These are phyloP conservation scores for Macrophomina tecta DNA, from an alignment of 2,329 filamentous ascomycete genomes.

Conservation along the genomic window DNA sequence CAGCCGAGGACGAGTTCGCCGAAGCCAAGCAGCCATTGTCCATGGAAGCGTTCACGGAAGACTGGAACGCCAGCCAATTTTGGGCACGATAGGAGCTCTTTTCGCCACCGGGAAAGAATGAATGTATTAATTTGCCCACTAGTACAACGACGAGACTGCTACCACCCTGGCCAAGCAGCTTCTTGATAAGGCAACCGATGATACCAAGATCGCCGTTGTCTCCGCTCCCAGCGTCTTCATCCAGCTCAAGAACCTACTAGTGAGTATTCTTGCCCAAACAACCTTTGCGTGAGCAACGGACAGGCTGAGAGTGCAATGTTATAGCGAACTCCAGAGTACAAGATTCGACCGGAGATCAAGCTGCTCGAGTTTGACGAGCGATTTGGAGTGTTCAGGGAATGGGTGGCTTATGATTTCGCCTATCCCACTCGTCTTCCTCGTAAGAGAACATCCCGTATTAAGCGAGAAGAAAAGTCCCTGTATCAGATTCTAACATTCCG, in stretches of 20 bases:
- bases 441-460: conserved; percentile 37
- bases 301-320: not conserved
- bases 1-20: conserved; percentile 63
- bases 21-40: conserved; percentile 45
- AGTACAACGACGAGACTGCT: conserved; percentile 78
- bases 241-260: conserved; percentile 73
- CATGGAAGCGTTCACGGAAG: conserved; percentile 77
- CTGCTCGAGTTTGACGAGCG: conserved; percentile 77
- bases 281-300: no score
- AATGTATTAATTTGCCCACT: conserved; percentile 7
- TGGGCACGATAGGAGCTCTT: conserved; percentile 63
- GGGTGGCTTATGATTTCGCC: conserved; percentile 75
- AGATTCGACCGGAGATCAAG: conserved; percentile 61
- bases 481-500: not conserved
- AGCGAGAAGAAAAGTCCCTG: not conserved
- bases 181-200: conserved; percentile 63
- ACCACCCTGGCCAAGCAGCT: conserved; percentile 67
- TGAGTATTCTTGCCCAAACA: conserved; percentile 43
- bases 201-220: conserved; percentile 70
- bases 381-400: conserved; percentile 76
- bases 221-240: conserved; percentile 81
- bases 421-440: conserved; percentile 69
- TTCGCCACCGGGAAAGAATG: not conserved
- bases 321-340: conserved; percentile 30
- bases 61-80: conserved; percentile 86